These are phyloP conservation scores for Micractinium sp. DNA, from an alignment of 139 green algal genomes.

Conservation along the genomic window DNA sequence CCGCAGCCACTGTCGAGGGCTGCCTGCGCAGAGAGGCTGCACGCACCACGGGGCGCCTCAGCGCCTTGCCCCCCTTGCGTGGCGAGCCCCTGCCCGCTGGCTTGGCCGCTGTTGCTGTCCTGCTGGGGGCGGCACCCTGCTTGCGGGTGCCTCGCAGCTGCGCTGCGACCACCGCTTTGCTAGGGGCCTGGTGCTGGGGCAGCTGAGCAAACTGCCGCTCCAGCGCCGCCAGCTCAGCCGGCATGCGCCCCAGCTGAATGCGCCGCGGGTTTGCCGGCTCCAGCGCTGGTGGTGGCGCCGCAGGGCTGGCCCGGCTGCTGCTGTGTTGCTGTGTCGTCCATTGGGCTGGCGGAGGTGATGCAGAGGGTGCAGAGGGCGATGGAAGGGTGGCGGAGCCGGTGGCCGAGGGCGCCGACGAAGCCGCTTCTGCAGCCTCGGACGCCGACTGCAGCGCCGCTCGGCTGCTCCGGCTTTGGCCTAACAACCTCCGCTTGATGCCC, in stretches of 20 bases:
- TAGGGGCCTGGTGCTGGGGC: neutral
- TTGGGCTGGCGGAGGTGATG: no score
- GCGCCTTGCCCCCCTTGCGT: neutral
- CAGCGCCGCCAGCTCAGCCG: neutral
- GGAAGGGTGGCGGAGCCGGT: neutral
- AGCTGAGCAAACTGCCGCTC: constrained; percentile 13
- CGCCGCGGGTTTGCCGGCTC: neutral
- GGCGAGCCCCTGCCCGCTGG: neutral
- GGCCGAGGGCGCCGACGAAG: neutral
- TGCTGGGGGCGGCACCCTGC: neutral
- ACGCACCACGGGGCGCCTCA: neutral
- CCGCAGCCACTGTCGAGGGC: neutral
- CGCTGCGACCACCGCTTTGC: neutral
- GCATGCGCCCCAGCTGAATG: constrained; percentile 6
- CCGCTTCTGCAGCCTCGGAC: neutral
- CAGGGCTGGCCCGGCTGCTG: neutral
- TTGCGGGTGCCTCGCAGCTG: neutral
- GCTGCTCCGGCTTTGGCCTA: constrained; percentile 1
- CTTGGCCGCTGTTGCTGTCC: neutral
- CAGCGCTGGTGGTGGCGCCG: neutral
- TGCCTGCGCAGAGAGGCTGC: neutral
- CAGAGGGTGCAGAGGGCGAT: neutral
- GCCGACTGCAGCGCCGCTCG: neutral
- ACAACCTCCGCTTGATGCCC: constrained; percentile 15
- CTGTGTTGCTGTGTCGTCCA: neutral